phyloP scores from a whole-genome alignment of 2,329 filamentous ascomycete species.

The Nemania sp. region DNA sequence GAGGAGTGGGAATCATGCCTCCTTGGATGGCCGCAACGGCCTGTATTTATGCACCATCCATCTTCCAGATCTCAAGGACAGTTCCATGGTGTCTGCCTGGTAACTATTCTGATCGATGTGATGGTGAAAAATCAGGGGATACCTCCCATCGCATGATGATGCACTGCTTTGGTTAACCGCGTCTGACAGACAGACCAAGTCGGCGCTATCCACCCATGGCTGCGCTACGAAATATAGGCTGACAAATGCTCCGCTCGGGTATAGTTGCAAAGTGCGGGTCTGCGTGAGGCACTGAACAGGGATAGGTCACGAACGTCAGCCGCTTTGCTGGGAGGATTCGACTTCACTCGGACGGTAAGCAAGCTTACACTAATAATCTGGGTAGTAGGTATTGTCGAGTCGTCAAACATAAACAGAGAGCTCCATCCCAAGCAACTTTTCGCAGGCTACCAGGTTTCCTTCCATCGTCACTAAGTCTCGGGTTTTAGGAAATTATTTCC shows the following conservation, averaged over 20 bases:
- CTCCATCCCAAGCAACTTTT: constrained; percentile 25
- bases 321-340: no score
- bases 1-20: background rate
- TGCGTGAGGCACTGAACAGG: background rate
- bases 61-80: no score
- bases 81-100: background rate
- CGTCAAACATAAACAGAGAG: constrained; percentile 18
- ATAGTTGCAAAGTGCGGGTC: constrained; percentile 31
- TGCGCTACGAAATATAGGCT: background rate
- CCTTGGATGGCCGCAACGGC: background rate
- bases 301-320: background rate
- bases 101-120: no score
- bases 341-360: no score
- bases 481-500: constrained; percentile 9
- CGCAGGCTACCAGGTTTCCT: no score
- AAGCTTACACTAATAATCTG: no score
- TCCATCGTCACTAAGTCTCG: background rate
- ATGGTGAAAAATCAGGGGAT: no score
- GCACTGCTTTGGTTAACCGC: background rate
- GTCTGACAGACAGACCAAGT: background rate
- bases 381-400: no score
- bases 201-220: background rate
- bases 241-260: constrained; percentile 20
- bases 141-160: no score
- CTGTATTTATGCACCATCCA: constrained; percentile 8